These are phyloP conservation scores for Mortierella sp. DNA, from an alignment of 371 early-diverging fungal genomes.

Conservation along the genomic window DNA sequence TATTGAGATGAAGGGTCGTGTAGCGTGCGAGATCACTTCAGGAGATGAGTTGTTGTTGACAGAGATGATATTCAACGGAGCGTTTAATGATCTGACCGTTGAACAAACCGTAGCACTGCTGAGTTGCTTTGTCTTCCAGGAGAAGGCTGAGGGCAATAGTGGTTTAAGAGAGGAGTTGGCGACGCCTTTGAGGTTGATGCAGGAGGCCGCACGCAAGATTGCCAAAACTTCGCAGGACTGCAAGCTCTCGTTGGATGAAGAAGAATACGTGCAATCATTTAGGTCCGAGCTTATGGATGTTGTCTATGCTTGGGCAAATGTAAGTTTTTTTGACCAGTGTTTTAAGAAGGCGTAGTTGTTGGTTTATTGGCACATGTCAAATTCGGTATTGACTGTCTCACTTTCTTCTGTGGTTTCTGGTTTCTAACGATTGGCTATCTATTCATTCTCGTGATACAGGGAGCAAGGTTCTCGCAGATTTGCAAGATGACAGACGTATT, in stretches of 20 bases:
- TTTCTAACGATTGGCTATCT: background rate
- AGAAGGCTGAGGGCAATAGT: conserved; percentile 72
- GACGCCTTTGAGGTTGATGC: conserved; percentile 84
- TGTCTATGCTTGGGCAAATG: conserved; percentile 93
- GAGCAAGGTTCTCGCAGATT: conserved; percentile 96
- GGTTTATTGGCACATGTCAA: background rate
- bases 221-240: conserved; percentile 90
- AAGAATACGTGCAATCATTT: conserved; percentile 88
- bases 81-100: conserved; percentile 93
- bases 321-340: conserved; percentile 16
- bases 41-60: conserved; percentile 99
- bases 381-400: background rate
- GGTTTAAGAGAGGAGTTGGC: conserved; percentile 81
- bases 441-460: conserved; percentile 58
- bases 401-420: background rate
- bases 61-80: conserved; percentile 99
- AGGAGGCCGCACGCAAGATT: conserved; percentile 90
- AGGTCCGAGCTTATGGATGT: conserved; percentile 97
- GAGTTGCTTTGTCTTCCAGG: conserved; percentile 96
- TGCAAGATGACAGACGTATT: conserved; percentile 97
- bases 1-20: conserved; percentile 97
- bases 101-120: conserved; percentile 94
- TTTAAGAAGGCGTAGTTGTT: no score
- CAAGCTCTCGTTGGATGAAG: conserved; percentile 81
- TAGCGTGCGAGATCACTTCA: conserved; percentile 99